Evolutionary conservation across 2,329 filamentous ascomycete species (phyloP), one percentile per base, ranked within the genome.

Genomic region (Cyphellophora europaea): DNA sequence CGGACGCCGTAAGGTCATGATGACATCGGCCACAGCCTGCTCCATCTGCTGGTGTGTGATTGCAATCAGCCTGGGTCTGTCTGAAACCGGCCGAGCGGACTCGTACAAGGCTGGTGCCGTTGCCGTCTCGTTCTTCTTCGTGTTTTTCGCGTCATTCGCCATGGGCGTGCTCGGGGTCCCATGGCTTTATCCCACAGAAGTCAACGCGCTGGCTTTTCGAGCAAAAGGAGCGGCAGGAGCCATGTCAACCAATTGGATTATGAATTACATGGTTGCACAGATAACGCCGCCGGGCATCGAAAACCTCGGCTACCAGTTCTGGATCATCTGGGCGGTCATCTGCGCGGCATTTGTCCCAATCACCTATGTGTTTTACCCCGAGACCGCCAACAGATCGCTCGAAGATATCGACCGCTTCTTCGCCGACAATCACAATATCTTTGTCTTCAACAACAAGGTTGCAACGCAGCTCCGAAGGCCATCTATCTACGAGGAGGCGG

Each of bases 31-130:
- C n/a, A 53, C 56, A 5, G 69, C 63, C 6, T 69, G 66, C 38
- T 65, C 59, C 1, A 57, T 63, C 10, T 72, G 66, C 45, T 71
- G 65, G 55, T 55, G 65, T 12, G 48, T 67, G 6, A 70, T 71
- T 33, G 60, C 65, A 0, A 63, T 66, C 12, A 53, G 62, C 0
- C 54, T 66, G 5, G 60, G 58, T 2, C 47, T 62, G 13, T 55
- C 56, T 1, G 57, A 61, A 32, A 53, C 55, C 11, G 61, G 63
- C 19, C 33, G 38, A 5, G 62, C 59, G 0, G 51, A 68, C 36
- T 49, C 49, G 5, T 63, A 66, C 31, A 62, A 65, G 30, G 49
- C 65, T 2, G 63, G 63, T 4, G 63, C 63, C n/a, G 64, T 65
- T 4, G 59, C 65, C 4, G 64, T 68, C 2, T 62, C 63, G 0